These are phyloP conservation scores for Xerocomus spinulosus DNA, from an alignment of 768 basidiomycete genomes.

Conservation along the genomic window DNA sequence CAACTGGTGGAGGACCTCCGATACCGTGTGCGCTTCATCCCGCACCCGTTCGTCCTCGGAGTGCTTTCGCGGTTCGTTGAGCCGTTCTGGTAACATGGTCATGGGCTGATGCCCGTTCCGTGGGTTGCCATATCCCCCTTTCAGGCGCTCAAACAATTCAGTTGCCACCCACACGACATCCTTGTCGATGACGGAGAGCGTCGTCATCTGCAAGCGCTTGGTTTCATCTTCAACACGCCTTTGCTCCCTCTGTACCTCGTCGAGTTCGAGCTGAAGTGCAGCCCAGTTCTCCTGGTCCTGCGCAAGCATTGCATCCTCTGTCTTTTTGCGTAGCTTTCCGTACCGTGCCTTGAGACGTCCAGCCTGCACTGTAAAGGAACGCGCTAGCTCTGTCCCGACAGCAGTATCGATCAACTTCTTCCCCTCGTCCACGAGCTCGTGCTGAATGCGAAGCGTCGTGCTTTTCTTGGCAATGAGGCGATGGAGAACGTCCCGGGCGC, in stretches of 20 bases:
- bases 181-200: not conserved
- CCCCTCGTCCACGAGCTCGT: conserved; percentile 48
- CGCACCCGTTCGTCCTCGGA: not conserved
- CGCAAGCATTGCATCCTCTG: not conserved
- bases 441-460: conserved; percentile 46
- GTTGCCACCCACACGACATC: not conserved
- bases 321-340: not conserved
- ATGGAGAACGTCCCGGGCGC: conserved; percentile 41
- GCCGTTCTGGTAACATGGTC: not conserved
- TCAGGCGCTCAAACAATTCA: not conserved
- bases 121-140: not conserved
- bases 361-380: conserved; percentile 44
- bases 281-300: not conserved
- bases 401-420: conserved; percentile 48
- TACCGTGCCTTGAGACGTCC: conserved; percentile 32
- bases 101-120: not conserved
- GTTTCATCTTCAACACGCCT: not conserved
- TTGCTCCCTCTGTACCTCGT: not conserved
- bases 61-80: not conserved
- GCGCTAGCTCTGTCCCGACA: conserved; percentile 48
- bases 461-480: conserved; percentile 38
- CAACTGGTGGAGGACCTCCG: not conserved
- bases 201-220: not conserved
- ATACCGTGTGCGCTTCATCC: not conserved
- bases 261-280: not conserved